A percentile compares a stretch with the other conserved stretches of the same genome.
phyloP scores from a whole-genome alignment of 805 yeast species.

The Sporopachydermia lactativora region DNA sequence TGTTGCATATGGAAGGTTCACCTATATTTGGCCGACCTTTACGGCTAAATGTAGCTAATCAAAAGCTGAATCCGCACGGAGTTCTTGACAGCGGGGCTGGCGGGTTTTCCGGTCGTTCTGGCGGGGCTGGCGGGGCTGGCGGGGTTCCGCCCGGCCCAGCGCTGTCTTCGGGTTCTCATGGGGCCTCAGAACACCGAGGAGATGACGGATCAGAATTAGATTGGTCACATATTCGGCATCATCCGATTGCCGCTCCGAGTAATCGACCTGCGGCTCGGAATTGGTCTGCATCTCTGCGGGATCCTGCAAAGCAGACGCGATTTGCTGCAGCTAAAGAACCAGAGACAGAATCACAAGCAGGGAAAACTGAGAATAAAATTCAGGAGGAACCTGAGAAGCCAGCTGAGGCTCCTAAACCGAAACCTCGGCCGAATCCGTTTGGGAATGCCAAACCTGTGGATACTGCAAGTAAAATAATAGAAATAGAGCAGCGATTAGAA shows the following conservation, averaged over 20 bases:
- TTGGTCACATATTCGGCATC: not conserved
- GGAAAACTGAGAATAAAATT: slow-evolving; percentile 12
- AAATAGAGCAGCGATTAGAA: slow-evolving; percentile 38
- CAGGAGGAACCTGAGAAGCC: too few relatives aligned
- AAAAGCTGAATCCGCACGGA: slow-evolving; percentile 33
- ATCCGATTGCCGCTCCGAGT: slow-evolving; percentile 20
- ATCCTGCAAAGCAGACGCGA: slow-evolving; percentile 11
- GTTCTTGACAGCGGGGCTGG: slow-evolving; percentile 28
- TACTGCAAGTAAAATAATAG: slow-evolving; percentile 46
- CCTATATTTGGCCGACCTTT: slow-evolving; percentile 56
- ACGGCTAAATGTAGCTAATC: slow-evolving; percentile 68
- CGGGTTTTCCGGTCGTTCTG: slow-evolving; percentile 26
- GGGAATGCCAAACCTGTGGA: slow-evolving; percentile 84
- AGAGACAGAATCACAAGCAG: slow-evolving; percentile 25
- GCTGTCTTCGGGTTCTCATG: too few relatives aligned
- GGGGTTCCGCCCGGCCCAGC: slow-evolving; percentile 29
- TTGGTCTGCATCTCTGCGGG: slow-evolving; percentile 15
- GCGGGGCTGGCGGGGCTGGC: slow-evolving; percentile 26
- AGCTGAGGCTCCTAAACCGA: slow-evolving; percentile 11
- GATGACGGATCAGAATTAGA: slow-evolving; percentile 8
- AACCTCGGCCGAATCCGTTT: slow-evolving; percentile 51
- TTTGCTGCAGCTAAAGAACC: slow-evolving; percentile 14
- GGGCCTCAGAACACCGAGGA: slow-evolving; percentile 15
- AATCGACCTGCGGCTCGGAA: slow-evolving; percentile 18
- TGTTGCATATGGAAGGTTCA: slow-evolving; percentile 61